Evolutionary conservation across 495 filamentous ascomycete genomes (phyloP).

Genomic region (Penicillium goetzii): DNA sequence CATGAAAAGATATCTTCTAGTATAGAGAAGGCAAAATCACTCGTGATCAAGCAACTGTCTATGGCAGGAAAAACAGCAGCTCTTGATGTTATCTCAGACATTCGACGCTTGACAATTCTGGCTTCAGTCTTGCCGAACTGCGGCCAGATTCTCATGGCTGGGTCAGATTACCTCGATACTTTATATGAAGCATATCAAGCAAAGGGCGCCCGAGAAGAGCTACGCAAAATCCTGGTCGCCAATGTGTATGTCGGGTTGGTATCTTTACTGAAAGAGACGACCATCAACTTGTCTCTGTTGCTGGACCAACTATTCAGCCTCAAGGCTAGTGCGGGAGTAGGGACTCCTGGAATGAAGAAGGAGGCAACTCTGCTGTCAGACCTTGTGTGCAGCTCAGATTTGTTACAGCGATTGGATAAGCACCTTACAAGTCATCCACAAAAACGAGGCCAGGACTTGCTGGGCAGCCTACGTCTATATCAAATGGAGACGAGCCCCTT

Average conservation of each 20-base stretch:
- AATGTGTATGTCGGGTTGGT: constrained; percentile 72
- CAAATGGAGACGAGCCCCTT: constrained; percentile 52
- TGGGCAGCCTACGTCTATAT: constrained; percentile 47
- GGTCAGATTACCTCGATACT: constrained; percentile 83
- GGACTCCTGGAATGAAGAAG: constrained; percentile 44
- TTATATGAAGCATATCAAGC: constrained; percentile 66
- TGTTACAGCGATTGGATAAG: constrained; percentile 51
- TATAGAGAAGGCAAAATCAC: constrained; percentile 51
- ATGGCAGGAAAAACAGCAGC: constrained; percentile 41
- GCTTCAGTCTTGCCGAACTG: constrained; percentile 38
- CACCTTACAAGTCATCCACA: constrained; percentile 57
- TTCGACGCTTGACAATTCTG: constrained; percentile 47
- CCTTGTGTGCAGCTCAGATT: constrained; percentile 48
- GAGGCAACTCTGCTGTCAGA: constrained; percentile 50
- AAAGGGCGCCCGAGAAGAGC: constrained; percentile 50
- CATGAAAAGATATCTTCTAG: constrained; percentile 40
- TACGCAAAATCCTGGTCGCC: constrained; percentile 66
- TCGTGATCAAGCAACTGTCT: constrained; percentile 53
- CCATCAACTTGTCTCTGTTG: constrained; percentile 69
- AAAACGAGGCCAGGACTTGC: constrained; percentile 48
- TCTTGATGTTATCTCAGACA: constrained; percentile 35
- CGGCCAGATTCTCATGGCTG: constrained; percentile 70
- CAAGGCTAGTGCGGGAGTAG: constrained; percentile 64
- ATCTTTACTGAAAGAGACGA: constrained; percentile 65
- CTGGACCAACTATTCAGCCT: constrained; percentile 83